These are phyloP conservation scores for Viola odorata DNA, from an alignment of 345 rosid genomes.

Conservation along the genomic window DNA sequence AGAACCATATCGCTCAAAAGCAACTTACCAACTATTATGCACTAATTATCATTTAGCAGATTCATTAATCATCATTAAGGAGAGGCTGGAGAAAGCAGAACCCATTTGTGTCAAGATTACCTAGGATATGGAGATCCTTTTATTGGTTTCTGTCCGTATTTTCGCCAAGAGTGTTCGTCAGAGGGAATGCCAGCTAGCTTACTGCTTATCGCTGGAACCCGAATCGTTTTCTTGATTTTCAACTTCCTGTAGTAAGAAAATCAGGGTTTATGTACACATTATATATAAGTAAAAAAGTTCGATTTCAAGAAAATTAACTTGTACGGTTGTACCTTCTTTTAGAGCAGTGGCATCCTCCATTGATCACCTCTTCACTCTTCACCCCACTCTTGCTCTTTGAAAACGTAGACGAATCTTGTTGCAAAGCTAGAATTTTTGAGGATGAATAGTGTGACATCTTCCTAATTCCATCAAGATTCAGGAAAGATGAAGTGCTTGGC, in stretches of 20 bases:
- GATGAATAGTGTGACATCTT: slow-evolving; percentile 10
- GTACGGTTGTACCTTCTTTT: slow-evolving; percentile 19
- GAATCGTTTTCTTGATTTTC: slow-evolving; percentile 24
- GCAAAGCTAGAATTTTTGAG: slow-evolving; percentile 17
- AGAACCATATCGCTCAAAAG: no score
- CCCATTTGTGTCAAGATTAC: slow-evolving; percentile 4
- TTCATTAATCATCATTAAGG: no score
- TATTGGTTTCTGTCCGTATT: slow-evolving; percentile 36
- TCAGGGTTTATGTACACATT: background rate
- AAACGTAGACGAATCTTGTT: slow-evolving; percentile 4
- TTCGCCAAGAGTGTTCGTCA: slow-evolving; percentile 35
- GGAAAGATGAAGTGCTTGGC: background rate
- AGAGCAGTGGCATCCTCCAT: slow-evolving; percentile 30
- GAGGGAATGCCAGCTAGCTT: slow-evolving; percentile 30
- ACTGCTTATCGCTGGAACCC: slow-evolving; percentile 28
- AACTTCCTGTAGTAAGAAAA: slow-evolving; percentile 14
- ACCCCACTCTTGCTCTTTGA: slow-evolving; percentile 8
- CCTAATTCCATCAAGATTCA: background rate
- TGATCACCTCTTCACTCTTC: slow-evolving; percentile 9
- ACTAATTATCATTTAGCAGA: no score
- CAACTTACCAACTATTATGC: no score
- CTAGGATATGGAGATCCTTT: slow-evolving; percentile 43
- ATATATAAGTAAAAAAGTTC: background rate
- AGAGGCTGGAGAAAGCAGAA: background rate
- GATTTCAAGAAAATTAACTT: background rate